phyloP scores from a whole-genome alignment of 1,284 basidiomycete species.

The Ceratobasidium papillatum region DNA sequence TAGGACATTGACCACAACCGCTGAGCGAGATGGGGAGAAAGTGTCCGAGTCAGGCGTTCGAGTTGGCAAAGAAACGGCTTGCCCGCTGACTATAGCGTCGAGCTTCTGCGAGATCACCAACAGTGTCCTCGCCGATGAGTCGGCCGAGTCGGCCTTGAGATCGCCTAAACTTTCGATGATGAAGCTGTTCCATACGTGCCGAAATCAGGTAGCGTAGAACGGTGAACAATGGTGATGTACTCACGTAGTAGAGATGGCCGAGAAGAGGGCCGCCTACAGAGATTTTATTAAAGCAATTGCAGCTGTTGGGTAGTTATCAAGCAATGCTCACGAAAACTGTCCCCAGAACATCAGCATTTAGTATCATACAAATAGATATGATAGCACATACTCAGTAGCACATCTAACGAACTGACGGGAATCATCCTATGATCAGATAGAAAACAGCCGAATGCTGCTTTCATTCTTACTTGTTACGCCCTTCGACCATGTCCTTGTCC shows the following conservation, averaged over 20 bases:
- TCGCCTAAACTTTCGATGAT: constrained; percentile 11
- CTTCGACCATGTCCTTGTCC: constrained; percentile 17
- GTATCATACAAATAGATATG: background rate
- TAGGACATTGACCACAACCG: background rate
- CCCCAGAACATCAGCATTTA: background rate
- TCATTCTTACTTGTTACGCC: constrained; percentile 8
- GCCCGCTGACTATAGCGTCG: background rate
- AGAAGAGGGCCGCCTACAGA: background rate
- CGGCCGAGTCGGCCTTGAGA: constrained; percentile 17
- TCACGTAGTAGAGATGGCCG: background rate
- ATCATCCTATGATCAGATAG: no score
- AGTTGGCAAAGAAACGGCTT: background rate
- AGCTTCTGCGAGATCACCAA: constrained; percentile 3
- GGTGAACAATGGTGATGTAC: background rate
- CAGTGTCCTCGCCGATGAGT: background rate
- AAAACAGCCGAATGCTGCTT: background rate
- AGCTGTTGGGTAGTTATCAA: background rate
- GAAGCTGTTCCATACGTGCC: background rate
- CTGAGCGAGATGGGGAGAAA: background rate
- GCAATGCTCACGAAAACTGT: background rate
- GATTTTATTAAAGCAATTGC: background rate
- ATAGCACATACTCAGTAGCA: constrained; percentile 15
- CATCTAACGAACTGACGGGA: constrained; percentile 16
- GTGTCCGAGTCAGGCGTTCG: no score
- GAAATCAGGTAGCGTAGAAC: background rate